Base-by-base conservation (phyloP, 495 filamentous ascomycete genomes). In the Xylaria castorea region DNA sequence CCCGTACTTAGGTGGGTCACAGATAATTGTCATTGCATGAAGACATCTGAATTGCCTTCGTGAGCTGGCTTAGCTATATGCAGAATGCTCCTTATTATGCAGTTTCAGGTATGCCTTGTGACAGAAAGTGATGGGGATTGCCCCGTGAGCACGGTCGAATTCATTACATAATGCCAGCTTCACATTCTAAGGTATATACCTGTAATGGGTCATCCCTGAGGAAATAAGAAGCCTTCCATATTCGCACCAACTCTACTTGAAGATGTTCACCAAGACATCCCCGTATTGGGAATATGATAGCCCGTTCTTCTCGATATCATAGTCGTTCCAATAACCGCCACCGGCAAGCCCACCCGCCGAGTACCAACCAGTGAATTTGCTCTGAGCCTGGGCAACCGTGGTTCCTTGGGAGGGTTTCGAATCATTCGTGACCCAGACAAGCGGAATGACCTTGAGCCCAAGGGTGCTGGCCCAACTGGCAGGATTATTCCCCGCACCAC, bases 321-420 rank as follows among this genome's bases (percentile, higher is more conserved):
- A 84, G 65, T 85, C 81, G 65, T 85, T 85, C 82, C 82, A 85
- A 67, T 81, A 84, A 2, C 83, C 83, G 2, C 81, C 83, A 0
- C 83, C 83, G 3, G 77, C 81, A 30, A 85, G 68, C 2, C 75
- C 68, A 8, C 74, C 73, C 38, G 71, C 51, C 30, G 63, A 50
- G 36, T 75, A 75, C 83, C 83, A 85, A n/a, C 66, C 42, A 0
- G 73, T 32, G 42, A 85, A 83, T 62, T 67, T 76, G 1, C 73
- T 70, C 67, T 62, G 50, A n/a, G 82, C 83, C 66, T 83, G 82
- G 14, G 79, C 72, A 16, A 78, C 76, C 1, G 79, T 83, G 1
- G 68, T 78, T 0, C 83, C 81, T 2, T 80, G 73, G n/a, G 66
- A 71, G 12, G 83, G 83, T 69, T 85, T 85, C 30, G 81, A 82